Evolutionary conservation across 345 rosid genomes (phyloP).

Genomic region (Corymbia maculata): DNA sequence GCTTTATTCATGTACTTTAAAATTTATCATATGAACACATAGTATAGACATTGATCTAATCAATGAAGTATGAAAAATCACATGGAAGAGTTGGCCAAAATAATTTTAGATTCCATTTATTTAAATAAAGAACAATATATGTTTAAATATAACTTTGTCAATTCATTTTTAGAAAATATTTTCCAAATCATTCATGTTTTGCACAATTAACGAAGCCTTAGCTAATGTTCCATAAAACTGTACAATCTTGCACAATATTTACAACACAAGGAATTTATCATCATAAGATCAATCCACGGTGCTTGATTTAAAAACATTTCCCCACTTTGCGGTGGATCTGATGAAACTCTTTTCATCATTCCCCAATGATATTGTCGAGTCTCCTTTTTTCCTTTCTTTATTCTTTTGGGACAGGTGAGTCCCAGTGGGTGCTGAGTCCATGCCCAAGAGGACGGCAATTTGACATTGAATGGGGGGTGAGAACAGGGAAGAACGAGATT

Average conservation of each 20-base stretch:
- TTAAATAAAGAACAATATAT: too few relatives aligned
- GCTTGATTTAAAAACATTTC: neutral
- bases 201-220: neutral
- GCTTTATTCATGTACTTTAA: neutral
- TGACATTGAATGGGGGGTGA: neutral
- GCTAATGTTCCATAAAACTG: neutral
- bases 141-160: too few relatives aligned
- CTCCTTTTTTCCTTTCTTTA: neutral
- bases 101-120: neutral
- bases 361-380: neutral
- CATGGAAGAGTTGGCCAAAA: neutral
- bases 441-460: neutral
- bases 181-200: neutral
- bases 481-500: neutral
- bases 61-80: neutral
- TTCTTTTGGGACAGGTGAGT: neutral
- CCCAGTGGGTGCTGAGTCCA: neutral
- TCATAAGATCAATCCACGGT: neutral
- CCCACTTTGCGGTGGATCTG: neutral
- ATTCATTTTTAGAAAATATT: neutral
- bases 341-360: neutral
- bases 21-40: neutral
- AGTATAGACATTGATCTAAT: neutral
- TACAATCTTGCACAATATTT: neutral
- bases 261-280: neutral